These are phyloP conservation scores for Xanthoparmelia taractica DNA, from an alignment of 495 filamentous ascomycete genomes.

Conservation along the genomic window DNA sequence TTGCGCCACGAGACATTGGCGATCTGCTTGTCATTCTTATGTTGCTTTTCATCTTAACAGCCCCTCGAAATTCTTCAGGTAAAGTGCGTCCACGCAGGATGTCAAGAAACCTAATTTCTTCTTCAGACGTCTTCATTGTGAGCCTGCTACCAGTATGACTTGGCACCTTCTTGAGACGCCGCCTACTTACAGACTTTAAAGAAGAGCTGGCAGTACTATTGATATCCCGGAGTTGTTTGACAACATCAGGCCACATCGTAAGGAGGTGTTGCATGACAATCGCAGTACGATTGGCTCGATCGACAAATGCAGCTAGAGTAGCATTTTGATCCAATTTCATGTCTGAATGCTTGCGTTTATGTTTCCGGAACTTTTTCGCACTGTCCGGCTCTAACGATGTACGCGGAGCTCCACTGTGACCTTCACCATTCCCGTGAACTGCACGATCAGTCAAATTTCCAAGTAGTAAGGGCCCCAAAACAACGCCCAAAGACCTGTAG, in stretches of 20 bases:
- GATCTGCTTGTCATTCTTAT: constrained; percentile 20
- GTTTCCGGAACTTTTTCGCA: constrained; percentile 25
- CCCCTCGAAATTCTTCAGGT: constrained; percentile 6
- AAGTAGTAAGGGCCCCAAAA: constrained; percentile 58
- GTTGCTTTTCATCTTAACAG: constrained; percentile 17
- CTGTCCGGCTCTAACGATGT: constrained; percentile 36
- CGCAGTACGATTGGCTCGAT: constrained; percentile 46
- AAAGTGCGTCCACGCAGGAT: constrained; percentile 15
- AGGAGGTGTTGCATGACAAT: constrained; percentile 52
- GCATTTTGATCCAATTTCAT: constrained; percentile 23
- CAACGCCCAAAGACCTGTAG: constrained; percentile 53
- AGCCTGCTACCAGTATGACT: constrained; percentile 15
- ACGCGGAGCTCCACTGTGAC: constrained; percentile 32
- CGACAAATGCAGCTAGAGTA: constrained; percentile 26
- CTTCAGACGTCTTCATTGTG: constrained; percentile 16
- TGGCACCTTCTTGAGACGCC: constrained; percentile 2
- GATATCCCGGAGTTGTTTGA: constrained; percentile 37
- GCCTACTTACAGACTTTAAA: constrained; percentile 1
- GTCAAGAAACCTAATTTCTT: constrained; percentile 18
- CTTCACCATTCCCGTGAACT: constrained; percentile 31
- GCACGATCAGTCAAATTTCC: constrained; percentile 46
- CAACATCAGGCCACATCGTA: constrained; percentile 50
- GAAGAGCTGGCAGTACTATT: not conserved
- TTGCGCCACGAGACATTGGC: constrained; percentile 12
- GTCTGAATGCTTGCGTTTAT: constrained; percentile 12